These are phyloP conservation scores for Trichomonas vaginalis DNA, from an alignment of 208 protist genomes.

Conservation along the genomic window DNA sequence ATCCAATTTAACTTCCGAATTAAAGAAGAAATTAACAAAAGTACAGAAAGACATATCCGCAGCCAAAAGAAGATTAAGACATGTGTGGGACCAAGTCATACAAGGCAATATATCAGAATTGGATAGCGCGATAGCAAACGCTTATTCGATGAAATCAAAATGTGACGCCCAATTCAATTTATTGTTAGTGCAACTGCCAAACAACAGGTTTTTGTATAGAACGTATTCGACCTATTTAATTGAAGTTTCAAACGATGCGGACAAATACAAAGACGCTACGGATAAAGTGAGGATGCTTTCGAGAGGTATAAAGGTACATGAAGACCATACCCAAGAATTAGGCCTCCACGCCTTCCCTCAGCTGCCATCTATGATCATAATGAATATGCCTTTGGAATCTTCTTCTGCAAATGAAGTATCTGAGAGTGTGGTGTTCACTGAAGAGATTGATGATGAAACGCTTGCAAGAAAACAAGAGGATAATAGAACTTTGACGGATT, in stretches of 20 bases:
- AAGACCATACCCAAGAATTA: background rate
- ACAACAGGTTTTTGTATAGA: background rate
- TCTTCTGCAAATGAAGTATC: background rate
- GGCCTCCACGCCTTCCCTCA: background rate
- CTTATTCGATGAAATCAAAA: background rate
- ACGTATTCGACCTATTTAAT: background rate
- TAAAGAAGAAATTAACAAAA: background rate
- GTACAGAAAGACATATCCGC: background rate
- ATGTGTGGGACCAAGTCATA: background rate
- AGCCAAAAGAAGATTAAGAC: background rate
- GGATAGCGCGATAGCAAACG: background rate
- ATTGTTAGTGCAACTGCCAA: background rate
- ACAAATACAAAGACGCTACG: background rate
- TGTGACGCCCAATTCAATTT: background rate
- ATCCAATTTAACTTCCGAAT: background rate
- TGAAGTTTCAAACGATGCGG: background rate
- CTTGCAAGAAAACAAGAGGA: background rate
- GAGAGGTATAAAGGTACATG: background rate
- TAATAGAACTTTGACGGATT: background rate
- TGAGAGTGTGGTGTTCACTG: background rate
- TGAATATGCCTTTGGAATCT: background rate
- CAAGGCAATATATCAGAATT: background rate
- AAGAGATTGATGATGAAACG: background rate
- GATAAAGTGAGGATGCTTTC: background rate
- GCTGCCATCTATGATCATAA: background rate